Base-by-base conservation (phyloP, 2,329 filamentous ascomycete genomes). In the Penicillium sp. region DNA sequence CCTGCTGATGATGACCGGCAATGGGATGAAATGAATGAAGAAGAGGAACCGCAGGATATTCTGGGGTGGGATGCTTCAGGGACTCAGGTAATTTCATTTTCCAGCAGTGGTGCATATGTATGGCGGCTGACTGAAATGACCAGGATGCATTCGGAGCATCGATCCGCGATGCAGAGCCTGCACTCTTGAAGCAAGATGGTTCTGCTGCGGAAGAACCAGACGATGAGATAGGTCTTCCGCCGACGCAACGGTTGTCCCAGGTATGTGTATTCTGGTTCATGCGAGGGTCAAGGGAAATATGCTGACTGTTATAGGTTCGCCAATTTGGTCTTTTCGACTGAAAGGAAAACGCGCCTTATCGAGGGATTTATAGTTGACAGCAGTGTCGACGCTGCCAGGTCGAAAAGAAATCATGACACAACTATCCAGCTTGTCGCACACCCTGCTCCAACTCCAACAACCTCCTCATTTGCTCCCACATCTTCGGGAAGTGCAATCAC, bases 361-460 rank as follows among this genome's bases (percentile, higher is more conserved):
- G 18, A 3, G n/a, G n/a, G 8, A 16, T 4, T 10, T 35, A 11
- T 19, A 11, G n/a, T 26, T 41, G 7, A 8, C 19, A 36, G 27
- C 16, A 27, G 9, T 18, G 8, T 29, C 19, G 2, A 7, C 0
- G 4, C 29, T 38, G 7, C 27, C 26, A 11, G 26, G 10, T 13
- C 16, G 18, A 9, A 9, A 41, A 27, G 30, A 38, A 14, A 38
- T 67, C 63, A 70, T n/a, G 61, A 63, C 35, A 65, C 61, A 41
- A 76, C 59, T 39, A 95, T 78, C 86, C 91, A 96, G 69, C 87
- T 95, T 16, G 92, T 96, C 41, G 92, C 92, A 74, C 91, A 96
- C 1, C 92, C 92, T n/a, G 90, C 91, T 23, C 87, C 90, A 46
- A 96, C 79, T 46, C 75, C 76, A 59, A 79, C 74, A 52, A 91